A percentile compares a stretch with the other conserved stretches of the same genome.
phyloP scores from a whole-genome alignment of 2,329 filamentous ascomycete species.

The Aspergillus sp. region DNA sequence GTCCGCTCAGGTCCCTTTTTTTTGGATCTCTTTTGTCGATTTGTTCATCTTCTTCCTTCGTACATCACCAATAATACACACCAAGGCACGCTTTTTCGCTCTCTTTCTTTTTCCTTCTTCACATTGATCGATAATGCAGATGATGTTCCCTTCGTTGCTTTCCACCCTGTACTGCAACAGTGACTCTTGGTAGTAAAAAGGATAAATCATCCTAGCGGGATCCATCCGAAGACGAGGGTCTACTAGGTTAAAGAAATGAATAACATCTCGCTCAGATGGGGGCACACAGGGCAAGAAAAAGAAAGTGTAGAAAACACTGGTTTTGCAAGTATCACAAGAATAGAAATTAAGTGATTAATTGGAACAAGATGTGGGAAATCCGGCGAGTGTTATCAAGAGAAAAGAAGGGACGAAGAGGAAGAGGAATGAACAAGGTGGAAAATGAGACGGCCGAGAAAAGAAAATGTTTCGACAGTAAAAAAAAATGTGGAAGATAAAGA shows the following conservation, averaged over 20 bases:
- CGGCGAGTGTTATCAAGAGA: slow-evolving; percentile 2
- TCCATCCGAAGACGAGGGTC: slow-evolving; percentile 7
- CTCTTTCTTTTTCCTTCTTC: background rate
- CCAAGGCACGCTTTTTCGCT: background rate
- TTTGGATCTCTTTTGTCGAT: slow-evolving; percentile 16
- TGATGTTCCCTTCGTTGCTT: background rate
- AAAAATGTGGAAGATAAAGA: slow-evolving; percentile 8
- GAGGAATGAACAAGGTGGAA: slow-evolving; percentile 13
- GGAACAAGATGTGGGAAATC: slow-evolving; percentile 16
- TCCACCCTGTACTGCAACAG: slow-evolving; percentile 4
- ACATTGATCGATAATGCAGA: background rate
- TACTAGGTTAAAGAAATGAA: slow-evolving; percentile 18
- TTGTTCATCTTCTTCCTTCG: slow-evolving; percentile 4
- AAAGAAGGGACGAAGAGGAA: slow-evolving; percentile 9
- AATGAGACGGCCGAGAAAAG: slow-evolving; percentile 15
- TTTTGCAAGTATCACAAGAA: slow-evolving; percentile 25
- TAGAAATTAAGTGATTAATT: slow-evolving; percentile 30
- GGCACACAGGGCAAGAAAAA: slow-evolving; percentile 15
- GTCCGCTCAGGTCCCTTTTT: slow-evolving; percentile 5
- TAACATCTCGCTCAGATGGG: slow-evolving; percentile 23
- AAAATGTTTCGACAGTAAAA: slow-evolving; percentile 6
- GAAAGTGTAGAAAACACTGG: slow-evolving; percentile 13
- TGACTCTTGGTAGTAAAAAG: slow-evolving; percentile 4
- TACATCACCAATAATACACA: slow-evolving; percentile 4
- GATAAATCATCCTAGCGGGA: slow-evolving; percentile 2